Evolutionary conservation across 805 yeast genomes (phyloP).

Genomic region (Candida piceae): DNA sequence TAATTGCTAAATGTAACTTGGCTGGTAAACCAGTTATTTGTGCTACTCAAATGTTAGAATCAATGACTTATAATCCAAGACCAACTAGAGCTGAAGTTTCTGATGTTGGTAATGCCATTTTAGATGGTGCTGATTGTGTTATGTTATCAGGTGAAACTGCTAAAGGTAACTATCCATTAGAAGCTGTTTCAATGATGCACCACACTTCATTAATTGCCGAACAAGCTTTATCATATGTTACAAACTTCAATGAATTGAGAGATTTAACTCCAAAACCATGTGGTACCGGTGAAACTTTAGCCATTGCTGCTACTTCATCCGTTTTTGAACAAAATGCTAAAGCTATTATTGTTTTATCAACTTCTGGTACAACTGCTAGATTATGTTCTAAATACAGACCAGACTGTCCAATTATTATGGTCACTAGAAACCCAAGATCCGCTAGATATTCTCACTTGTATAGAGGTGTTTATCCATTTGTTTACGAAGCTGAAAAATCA

Average conservation of each 20-base stretch:
- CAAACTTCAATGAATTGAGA: slow-evolving; percentile 83
- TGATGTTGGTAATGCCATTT: slow-evolving; percentile 97
- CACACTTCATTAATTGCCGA: slow-evolving; percentile 95
- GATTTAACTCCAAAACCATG: slow-evolving; percentile 82
- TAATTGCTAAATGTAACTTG: slow-evolving; percentile 97
- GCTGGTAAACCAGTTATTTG: slow-evolving; percentile 99
- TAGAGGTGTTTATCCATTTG: slow-evolving; percentile 98
- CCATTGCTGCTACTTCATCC: slow-evolving; percentile 95
- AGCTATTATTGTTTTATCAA: slow-evolving; percentile 94
- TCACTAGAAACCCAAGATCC: slow-evolving; percentile 88
- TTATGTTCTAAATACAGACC: slow-evolving; percentile 97
- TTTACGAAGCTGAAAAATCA: slow-evolving; percentile 59
- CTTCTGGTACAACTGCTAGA: slow-evolving; percentile 94
- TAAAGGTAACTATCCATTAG: slow-evolving; percentile 96
- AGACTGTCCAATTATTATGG: slow-evolving; percentile 94
- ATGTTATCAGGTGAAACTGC: slow-evolving; percentile 99
- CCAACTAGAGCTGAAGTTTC: slow-evolving; percentile 99
- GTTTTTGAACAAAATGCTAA: slow-evolving; percentile 94
- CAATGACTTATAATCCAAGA: slow-evolving; percentile 99
- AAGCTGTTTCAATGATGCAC: slow-evolving; percentile 98
- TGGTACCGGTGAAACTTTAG: slow-evolving; percentile 92
- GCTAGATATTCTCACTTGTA: slow-evolving; percentile 95
- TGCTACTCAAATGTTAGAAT: slow-evolving; percentile 99
- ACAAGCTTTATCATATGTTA: slow-evolving; percentile 86
- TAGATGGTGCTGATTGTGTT: slow-evolving; percentile 99